Conservation (phyloP, 2,329 filamentous ascomycete genomes). For the Clonostachys chloroleuca region DNA sequence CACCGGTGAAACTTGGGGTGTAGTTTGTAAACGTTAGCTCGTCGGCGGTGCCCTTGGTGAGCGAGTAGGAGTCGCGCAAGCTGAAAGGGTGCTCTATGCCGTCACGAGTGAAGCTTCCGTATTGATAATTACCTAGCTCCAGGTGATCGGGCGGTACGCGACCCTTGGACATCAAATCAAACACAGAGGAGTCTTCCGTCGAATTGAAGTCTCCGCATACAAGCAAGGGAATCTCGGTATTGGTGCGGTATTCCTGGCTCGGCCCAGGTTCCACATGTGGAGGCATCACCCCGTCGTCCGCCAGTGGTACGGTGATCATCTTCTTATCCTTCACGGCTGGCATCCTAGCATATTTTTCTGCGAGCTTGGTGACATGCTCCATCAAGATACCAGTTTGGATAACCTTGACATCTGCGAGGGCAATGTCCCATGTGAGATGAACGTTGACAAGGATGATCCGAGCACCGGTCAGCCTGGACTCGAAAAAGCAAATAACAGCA, state of each 20-base stretch:
- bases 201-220: constrained; percentile 98
- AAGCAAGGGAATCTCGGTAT: constrained; percentile 83
- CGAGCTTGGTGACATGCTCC: constrained; percentile 83
- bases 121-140: constrained; percentile 76
- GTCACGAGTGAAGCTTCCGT: constrained; percentile 87
- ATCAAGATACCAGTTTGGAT: constrained; percentile 94
- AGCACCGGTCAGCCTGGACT: constrained; percentile 86
- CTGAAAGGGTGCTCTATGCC: constrained; percentile 95
- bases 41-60: constrained; percentile 75
- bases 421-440: constrained; percentile 93
- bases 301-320: constrained; percentile 39
- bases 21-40: constrained; percentile 96
- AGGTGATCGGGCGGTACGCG: constrained; percentile 72
- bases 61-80: constrained; percentile 82
- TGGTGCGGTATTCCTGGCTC: constrained; percentile 81
- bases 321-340: constrained; percentile 80
- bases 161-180: constrained; percentile 82
- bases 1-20: constrained; percentile 85
- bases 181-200: constrained; percentile 79
- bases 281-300: constrained; percentile 38
- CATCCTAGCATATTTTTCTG: constrained; percentile 78
- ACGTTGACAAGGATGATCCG: constrained; percentile 90
- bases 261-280: constrained; percentile 64
- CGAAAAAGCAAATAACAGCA: constrained; percentile 85
- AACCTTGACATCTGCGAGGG: constrained; percentile 88